Conservation (phyloP, 2,329 filamentous ascomycete genomes). For the Pseudovirgaria hyperparasitica region DNA sequence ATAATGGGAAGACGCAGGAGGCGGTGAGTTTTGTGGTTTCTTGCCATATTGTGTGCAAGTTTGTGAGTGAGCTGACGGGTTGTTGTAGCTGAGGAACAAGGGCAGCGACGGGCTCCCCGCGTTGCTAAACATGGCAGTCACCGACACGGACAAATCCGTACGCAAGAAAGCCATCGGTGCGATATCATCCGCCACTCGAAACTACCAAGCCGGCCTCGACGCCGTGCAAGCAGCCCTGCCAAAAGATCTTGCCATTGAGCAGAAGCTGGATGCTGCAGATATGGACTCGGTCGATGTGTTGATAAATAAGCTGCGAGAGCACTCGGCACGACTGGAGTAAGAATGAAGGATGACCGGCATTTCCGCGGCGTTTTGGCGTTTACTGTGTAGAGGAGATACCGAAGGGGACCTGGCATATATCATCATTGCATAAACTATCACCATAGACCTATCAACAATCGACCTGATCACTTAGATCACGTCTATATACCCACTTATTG, state of each 20-base stretch:
- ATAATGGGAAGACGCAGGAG: slow-evolving; percentile 80
- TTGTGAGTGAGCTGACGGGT: no score
- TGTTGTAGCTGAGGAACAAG: no score
- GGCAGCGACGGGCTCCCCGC: slow-evolving; percentile 58
- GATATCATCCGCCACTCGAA: slow-evolving; percentile 72
- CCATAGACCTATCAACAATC: no score
- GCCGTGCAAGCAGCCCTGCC: slow-evolving; percentile 55
- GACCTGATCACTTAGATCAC: no score
- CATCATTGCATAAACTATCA: no score
- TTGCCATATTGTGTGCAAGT: no score
- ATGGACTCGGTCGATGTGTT: slow-evolving; percentile 78
- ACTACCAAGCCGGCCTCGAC: slow-evolving; percentile 68
- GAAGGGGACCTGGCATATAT: slow-evolving; percentile 1
- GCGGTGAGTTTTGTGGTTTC: slow-evolving; percentile 38
- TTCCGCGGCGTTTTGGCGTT: slow-evolving; percentile 5
- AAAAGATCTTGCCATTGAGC: slow-evolving; percentile 43
- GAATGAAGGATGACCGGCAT: slow-evolving; percentile 1
- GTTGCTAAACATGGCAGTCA: slow-evolving; percentile 52
- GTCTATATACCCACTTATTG: no score
- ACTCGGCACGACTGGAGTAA: slow-evolving; percentile 1
- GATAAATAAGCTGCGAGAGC: slow-evolving; percentile 52
- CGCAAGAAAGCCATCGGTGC: slow-evolving; percentile 84
- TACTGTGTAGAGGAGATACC: not conserved
- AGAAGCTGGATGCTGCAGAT: slow-evolving; percentile 63
- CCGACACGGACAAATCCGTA: slow-evolving; percentile 49